Base-by-base conservation (phyloP, 441 rosid species). In the Erodium moschatum region DNA sequence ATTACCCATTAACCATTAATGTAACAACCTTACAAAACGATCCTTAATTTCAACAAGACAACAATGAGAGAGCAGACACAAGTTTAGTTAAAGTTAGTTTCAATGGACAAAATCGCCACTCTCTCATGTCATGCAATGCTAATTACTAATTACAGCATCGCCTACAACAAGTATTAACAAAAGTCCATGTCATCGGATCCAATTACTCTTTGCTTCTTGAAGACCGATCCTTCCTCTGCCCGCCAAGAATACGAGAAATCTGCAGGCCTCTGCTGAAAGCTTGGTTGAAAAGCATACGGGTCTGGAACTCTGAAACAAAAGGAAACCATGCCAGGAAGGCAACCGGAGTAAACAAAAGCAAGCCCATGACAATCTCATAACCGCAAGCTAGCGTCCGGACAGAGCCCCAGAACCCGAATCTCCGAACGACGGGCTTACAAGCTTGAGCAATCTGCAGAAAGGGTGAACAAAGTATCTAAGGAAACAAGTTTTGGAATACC, bases 291-390 rank as follows among this genome's bases (percentile, higher is more conserved):
- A 95, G 86, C 99, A 95, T 92, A 33, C 99, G 98, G 6, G 99
- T 95, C 77, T 95, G 99, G 74, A 95, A 95, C 77, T 95, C 99
- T 0, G 99, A 92, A 52, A 95, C 98, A 66, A 95, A 95, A 0
- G 98, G 99, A 69, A 95, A 95, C 99, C 99, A 95, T 1, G 99
- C 97, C 38, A 95, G 80, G 83, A 92, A 92, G 11, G 98, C 98
- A 44, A 95, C 98, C 2, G 99, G 99, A 1, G 97, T 95, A 80
- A 95, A 95, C 67, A 95, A 74, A 61, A 92, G 85, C 81, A 92
- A 80, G 4, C 99, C 98, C 95, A 95, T 95, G 3, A 92, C 80
- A 64, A 92, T 80, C 84, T 95, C 99, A 13, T 86, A 95, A 5
- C 98, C 98, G 50, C 99, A 91, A 27, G 99, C 99, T 1, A 95